Percentiles rank a stretch among this genome's conserved stretches.
Conservation (phyloP, 495 filamentous ascomycete species). For the Apiosordaria backusii region DNA sequence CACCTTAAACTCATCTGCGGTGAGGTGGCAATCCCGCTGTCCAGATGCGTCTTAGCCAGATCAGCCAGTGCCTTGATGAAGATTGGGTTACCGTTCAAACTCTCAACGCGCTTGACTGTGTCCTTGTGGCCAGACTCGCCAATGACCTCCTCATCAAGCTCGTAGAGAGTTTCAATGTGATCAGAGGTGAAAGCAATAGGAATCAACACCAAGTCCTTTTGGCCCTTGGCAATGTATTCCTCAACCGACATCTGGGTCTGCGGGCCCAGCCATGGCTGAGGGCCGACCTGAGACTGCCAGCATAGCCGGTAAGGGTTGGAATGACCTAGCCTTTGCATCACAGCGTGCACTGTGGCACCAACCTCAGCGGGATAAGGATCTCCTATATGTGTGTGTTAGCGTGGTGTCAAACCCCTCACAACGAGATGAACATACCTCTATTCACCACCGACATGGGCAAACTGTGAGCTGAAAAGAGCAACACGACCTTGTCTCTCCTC, state of each 20-base stretch:
- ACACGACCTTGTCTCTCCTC: conserved; percentile 68
- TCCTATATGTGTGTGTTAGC: conserved; percentile 47
- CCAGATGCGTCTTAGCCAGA: conserved; percentile 75
- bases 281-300: conserved; percentile 98
- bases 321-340: conserved; percentile 84
- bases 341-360: conserved; percentile 92
- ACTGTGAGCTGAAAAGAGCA: conserved; percentile 94
- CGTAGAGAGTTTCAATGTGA: conserved; percentile 96
- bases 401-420: background rate
- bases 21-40: conserved; percentile 61
- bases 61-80: conserved; percentile 91
- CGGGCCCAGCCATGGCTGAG: conserved; percentile 90
- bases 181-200: conserved; percentile 98
- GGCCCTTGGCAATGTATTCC: conserved; percentile 82
- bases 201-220: conserved; percentile 86
- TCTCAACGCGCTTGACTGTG: conserved; percentile 86
- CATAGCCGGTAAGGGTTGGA: conserved; percentile 87
- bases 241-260: conserved; percentile 87
- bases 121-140: conserved; percentile 74
- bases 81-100: conserved; percentile 83
- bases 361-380: conserved; percentile 98
- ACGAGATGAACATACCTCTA: conserved; percentile 52
- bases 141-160: conserved; percentile 94
- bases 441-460: conserved; percentile 97
- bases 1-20: conserved; percentile 88